phyloP scores from a whole-genome alignment of 257 asterid genomes.

The Petrea volubilis region DNA sequence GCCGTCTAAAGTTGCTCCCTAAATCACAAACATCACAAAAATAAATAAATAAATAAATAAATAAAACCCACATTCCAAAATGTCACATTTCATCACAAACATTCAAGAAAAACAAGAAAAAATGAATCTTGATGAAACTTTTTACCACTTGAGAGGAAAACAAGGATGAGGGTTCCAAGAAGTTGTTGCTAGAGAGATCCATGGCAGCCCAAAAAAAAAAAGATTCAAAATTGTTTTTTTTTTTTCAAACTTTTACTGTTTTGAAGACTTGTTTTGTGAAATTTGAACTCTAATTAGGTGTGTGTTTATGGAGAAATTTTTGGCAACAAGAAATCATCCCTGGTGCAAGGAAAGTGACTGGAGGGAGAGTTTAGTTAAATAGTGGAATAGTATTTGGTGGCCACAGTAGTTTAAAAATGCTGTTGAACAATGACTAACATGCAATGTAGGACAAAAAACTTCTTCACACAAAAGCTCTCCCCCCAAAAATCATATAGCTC shows the following conservation, averaged over 20 bases:
- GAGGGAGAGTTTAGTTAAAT: neutral
- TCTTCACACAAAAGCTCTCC: slow-evolving; percentile 33
- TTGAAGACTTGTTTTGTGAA: too few species aligned
- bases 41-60: neutral
- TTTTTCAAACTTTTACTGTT: too few species aligned
- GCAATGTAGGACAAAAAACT: slow-evolving; percentile 41
- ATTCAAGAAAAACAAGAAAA: slow-evolving; percentile 9
- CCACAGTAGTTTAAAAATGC: slow-evolving; percentile 28
- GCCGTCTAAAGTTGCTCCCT: slow-evolving; percentile 59
- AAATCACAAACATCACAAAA: slow-evolving; percentile 11
- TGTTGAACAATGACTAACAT: slow-evolving; percentile 49
- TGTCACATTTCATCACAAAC: slow-evolving; percentile 7
- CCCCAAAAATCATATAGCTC: slow-evolving; percentile 29
- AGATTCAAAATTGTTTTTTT: too few species aligned
- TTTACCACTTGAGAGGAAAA: slow-evolving; percentile 60
- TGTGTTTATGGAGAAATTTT: neutral
- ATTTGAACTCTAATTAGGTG: too few species aligned
- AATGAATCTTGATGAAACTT: neutral
- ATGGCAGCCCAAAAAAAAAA: slow-evolving; percentile 27
- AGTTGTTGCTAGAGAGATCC: slow-evolving; percentile 59
- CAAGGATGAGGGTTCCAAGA: slow-evolving; percentile 48
- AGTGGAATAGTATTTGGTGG: slow-evolving; percentile 12
- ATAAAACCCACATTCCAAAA: neutral
- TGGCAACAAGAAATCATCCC: slow-evolving; percentile 14
- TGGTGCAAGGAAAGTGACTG: slow-evolving; percentile 34